A percentile compares a stretch with the other conserved stretches of the same genome.
phyloP scores from a whole-genome alignment of 495 filamentous ascomycete species.

The Neurospora tetraspora region DNA sequence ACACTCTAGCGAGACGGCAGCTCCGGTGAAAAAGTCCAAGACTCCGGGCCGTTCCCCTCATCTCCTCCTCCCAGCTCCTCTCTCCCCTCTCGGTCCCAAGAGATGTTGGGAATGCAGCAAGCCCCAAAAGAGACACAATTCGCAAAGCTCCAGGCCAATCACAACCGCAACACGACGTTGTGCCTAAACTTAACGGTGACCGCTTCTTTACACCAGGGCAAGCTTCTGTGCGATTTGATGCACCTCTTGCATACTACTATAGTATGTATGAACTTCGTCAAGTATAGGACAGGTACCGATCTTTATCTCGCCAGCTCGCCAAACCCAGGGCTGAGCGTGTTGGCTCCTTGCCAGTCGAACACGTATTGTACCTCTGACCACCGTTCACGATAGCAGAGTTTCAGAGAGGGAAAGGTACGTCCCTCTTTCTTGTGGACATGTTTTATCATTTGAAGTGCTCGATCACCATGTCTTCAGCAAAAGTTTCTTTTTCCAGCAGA shows the following conservation, averaged over 20 bases:
- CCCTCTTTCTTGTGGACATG: background rate
- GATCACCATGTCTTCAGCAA: too few relatives aligned
- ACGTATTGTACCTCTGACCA: background rate
- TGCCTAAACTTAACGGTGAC: slow-evolving; percentile 20
- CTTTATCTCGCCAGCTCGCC: background rate
- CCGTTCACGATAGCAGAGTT: background rate
- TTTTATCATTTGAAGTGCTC: too few relatives aligned
- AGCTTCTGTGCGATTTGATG: background rate
- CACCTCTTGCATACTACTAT: background rate
- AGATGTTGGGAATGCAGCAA: background rate
- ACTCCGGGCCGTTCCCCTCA: background rate
- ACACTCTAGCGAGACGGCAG: background rate
- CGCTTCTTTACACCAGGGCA: slow-evolving; percentile 9
- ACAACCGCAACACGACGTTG: slow-evolving; percentile 18
- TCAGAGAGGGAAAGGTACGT: background rate
- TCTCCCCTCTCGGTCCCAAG: background rate
- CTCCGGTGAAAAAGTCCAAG: background rate
- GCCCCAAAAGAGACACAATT: background rate
- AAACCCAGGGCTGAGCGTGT: background rate
- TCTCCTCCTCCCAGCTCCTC: background rate
- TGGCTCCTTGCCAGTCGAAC: background rate
- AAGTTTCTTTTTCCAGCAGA: background rate
- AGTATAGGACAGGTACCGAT: background rate
- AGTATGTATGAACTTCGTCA: background rate
- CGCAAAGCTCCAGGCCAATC: background rate